These are phyloP conservation scores for Pyrenophora teres DNA, from an alignment of 2,329 filamentous ascomycete genomes.

Conservation along the genomic window DNA sequence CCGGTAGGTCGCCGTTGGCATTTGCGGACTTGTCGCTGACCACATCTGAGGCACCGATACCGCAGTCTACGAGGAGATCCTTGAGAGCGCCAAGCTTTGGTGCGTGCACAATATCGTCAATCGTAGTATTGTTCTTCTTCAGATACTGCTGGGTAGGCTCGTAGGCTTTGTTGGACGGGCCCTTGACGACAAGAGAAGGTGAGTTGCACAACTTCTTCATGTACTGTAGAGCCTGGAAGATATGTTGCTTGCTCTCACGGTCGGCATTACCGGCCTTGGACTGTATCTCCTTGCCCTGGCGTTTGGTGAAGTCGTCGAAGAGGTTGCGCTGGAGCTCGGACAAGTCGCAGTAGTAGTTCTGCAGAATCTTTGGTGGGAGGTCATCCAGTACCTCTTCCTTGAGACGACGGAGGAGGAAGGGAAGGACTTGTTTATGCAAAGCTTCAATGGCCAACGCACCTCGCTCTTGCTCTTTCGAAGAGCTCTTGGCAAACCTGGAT, in stretches of 20 bases:
- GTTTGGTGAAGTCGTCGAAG: constrained; percentile 95
- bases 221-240: constrained; percentile 98
- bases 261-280: constrained; percentile 79
- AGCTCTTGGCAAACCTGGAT: constrained; percentile 94
- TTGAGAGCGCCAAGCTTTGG: constrained; percentile 89
- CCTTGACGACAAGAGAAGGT: constrained; percentile 90
- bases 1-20: constrained; percentile 61
- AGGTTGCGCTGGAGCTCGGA: constrained; percentile 93
- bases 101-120: constrained; percentile 85
- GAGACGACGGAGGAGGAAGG: constrained; percentile 91
- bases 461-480: constrained; percentile 96
- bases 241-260: constrained; percentile 95
- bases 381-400: constrained; percentile 98
- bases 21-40: constrained; percentile 53
- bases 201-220: constrained; percentile 99
- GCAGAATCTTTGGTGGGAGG: constrained; percentile 94
- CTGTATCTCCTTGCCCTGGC: constrained; percentile 85
- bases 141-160: constrained; percentile 83
- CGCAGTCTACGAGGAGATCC: constrained; percentile 96
- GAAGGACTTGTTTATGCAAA: constrained; percentile 96
- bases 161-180: constrained; percentile 84
- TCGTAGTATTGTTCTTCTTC: constrained; percentile 74
- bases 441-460: constrained; percentile 96
- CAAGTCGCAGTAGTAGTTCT: constrained; percentile 99
- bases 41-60: constrained; percentile 71